Conservation (phyloP, 2,329 filamentous ascomycete species). For the Fulvia fulva region DNA sequence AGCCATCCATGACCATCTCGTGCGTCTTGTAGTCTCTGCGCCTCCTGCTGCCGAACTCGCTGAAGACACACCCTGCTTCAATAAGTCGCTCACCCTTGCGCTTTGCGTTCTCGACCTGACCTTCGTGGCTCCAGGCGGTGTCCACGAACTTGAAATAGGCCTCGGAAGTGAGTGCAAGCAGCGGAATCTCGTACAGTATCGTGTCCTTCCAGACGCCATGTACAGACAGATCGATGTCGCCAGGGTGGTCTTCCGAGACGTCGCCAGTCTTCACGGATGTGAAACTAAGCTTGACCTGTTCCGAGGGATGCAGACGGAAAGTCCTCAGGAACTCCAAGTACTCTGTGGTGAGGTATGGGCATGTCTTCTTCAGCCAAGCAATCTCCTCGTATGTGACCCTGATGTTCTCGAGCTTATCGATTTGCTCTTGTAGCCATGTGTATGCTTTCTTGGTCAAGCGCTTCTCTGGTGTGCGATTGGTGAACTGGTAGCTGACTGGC, state of each 20-base stretch:
- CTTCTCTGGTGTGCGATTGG: constrained; percentile 92
- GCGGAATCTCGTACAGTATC: constrained; percentile 94
- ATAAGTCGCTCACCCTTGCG: constrained; percentile 75
- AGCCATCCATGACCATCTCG: constrained; percentile 80
- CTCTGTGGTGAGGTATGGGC: constrained; percentile 70
- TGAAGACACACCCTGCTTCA: constrained; percentile 79
- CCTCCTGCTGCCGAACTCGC: constrained; percentile 88
- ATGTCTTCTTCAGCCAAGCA: constrained; percentile 70
- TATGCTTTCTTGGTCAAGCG: constrained; percentile 80
- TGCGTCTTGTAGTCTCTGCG: constrained; percentile 93
- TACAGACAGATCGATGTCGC: constrained; percentile 72
- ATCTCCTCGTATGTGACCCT: constrained; percentile 75
- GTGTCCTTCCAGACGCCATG: constrained; percentile 88
- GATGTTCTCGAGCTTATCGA: constrained; percentile 79
- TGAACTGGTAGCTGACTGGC: constrained; percentile 87
- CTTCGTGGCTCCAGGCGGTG: constrained; percentile 82
- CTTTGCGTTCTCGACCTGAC: constrained; percentile 80
- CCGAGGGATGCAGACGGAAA: constrained; percentile 74
- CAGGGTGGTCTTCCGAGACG: constrained; percentile 51
- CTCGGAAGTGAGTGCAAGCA: constrained; percentile 87
- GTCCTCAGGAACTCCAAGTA: constrained; percentile 79
- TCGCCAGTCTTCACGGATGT: constrained; percentile 58
- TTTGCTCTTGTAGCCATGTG: constrained; percentile 78
- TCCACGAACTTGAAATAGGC: constrained; percentile 98
- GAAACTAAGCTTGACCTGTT: constrained; percentile 74